Percentiles rank a stretch among this genome's conserved stretches.
Evolutionary conservation across 495 filamentous ascomycete genomes (phyloP).

Genomic region (Immersiella caudata): DNA sequence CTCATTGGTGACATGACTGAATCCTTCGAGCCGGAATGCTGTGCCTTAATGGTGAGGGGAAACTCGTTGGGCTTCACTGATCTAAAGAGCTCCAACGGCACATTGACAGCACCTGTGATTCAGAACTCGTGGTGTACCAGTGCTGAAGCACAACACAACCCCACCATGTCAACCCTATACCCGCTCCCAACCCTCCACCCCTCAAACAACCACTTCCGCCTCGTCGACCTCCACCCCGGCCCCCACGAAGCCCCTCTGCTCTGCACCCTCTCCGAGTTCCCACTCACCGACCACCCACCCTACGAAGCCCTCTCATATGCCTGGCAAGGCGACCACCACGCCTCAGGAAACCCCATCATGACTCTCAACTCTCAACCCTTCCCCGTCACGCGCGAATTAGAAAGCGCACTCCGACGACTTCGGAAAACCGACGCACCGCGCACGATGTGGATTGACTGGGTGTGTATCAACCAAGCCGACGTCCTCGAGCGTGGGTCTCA

Average conservation of each 20-base stretch:
- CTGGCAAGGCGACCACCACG: not conserved
- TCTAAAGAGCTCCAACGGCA: too few species aligned
- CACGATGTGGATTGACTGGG: not conserved
- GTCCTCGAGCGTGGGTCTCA: not conserved
- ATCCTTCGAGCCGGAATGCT: too few species aligned
- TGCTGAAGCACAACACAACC: too few species aligned
- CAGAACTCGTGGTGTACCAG: too few species aligned
- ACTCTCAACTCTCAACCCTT: not conserved
- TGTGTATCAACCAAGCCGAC: constrained; percentile 5
- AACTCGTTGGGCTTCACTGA: too few species aligned
- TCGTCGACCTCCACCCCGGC: not conserved
- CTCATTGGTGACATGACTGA: too few species aligned
- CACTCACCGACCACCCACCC: not conserved
- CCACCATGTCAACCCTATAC: too few species aligned
- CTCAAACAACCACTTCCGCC: too few species aligned
- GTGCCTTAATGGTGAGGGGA: too few species aligned
- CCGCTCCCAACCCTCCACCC: too few species aligned
- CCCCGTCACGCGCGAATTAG: not conserved
- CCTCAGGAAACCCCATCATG: not conserved
- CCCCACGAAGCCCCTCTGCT: not conserved
- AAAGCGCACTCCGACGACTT: not conserved
- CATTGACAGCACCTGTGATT: too few species aligned
- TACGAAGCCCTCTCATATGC: not conserved
- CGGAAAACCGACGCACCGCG: not conserved
- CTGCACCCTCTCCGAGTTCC: not conserved